Percentiles rank a stretch among this genome's conserved stretches.
phyloP scores from a whole-genome alignment of 2,329 filamentous ascomycete genomes.

The Mycocentrospora acerina region DNA sequence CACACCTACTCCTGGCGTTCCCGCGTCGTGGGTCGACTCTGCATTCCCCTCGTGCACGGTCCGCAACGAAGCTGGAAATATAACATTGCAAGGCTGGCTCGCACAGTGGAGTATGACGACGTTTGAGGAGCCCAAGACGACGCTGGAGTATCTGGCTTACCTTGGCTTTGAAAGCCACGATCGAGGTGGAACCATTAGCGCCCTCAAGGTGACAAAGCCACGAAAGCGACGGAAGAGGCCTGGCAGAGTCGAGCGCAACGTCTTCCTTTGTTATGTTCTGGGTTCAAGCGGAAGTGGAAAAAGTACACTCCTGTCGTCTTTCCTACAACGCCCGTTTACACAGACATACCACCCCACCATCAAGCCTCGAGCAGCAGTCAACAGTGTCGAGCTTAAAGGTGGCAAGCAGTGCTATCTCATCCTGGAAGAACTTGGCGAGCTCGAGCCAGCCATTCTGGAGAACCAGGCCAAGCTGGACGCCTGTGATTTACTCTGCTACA shows the following conservation, averaged over 20 bases:
- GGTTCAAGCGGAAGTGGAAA: constrained; percentile 87
- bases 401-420: constrained; percentile 98
- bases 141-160: constrained; percentile 92
- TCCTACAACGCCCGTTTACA: constrained; percentile 85
- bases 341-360: constrained; percentile 88
- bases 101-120: constrained; percentile 99
- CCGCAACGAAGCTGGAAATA: constrained; percentile 89
- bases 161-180: constrained; percentile 87
- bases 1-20: constrained; percentile 87
- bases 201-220: constrained; percentile 88
- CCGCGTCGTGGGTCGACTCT: constrained; percentile 81
- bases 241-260: constrained; percentile 87
- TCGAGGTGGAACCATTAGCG: constrained; percentile 72
- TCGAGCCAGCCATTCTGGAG: constrained; percentile 92
- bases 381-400: constrained; percentile 92
- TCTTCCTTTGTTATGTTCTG: constrained; percentile 89
- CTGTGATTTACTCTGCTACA: constrained; percentile 92
- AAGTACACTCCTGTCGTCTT: constrained; percentile 85
- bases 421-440: constrained; percentile 87
- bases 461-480: constrained; percentile 87
- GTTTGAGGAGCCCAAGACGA: constrained; percentile 92
- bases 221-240: constrained; percentile 81
- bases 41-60: constrained; percentile 93
- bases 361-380: constrained; percentile 88
- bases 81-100: constrained; percentile 95